Evolutionary conservation across 345 rosid species (phyloP), one percentile per base, ranked within the genome.

Genomic region (Syzygium aromaticum): DNA sequence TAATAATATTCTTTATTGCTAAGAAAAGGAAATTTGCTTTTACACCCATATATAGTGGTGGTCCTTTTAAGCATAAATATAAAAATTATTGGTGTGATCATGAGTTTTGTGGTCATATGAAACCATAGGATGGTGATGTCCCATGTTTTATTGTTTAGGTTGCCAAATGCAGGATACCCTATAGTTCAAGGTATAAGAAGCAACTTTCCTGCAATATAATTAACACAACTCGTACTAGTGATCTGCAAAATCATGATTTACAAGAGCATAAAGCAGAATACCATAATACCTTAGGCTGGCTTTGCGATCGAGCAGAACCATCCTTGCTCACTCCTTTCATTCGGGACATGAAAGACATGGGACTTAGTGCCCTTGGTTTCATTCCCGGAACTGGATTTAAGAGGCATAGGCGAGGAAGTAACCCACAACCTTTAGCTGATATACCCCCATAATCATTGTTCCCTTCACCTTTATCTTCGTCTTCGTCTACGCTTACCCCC

Each of bases 391-490:
- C 89, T 61, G 97, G 94, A 86, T 93, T 95, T 61, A 95, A 94
- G 57, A 95, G 90, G 91, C 97, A 94, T 54, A 95, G 87, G 23
- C 92, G 94, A 86, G 98, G 97, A 87, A 97, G 87, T 87, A 96
- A 89, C 23, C 98, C 96, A 88, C 99, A 96, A 63, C 92, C 97
- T 91, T 93, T 95, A 73, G 92, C 92, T 49, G 94, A 88, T 89
- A 93, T 80, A 84, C 89, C 90, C 17, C 89, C 89, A 40, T 90
- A 89, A 85, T 89, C 87, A 33, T 91, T 89, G 84, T 86, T 92
- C 59, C 89, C 92, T 83, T 89, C 91, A 30, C 88, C 91, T 85
- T 90, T 93, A 64, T 91, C 91, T 85, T 90, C 93, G 51, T 93
- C 94, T 89, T 93, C 93, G 49, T 94, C 93, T 88, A 92, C 92